These are phyloP conservation scores for Neoboletus magnificus DNA, from an alignment of 768 basidiomycete genomes.

Conservation along the genomic window DNA sequence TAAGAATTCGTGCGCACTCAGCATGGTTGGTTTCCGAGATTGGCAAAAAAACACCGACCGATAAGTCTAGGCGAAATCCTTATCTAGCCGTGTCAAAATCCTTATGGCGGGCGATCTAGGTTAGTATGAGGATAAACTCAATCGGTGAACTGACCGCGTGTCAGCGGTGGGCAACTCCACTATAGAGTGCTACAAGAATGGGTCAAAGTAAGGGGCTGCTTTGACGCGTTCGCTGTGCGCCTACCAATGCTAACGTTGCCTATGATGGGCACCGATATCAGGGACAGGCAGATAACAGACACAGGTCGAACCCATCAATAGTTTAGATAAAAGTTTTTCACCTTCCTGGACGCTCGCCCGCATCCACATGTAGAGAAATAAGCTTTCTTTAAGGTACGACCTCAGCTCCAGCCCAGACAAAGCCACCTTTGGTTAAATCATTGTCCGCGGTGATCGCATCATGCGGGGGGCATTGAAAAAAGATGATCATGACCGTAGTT, in stretches of 20 bases:
- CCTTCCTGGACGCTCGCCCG: neutral
- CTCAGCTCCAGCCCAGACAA: neutral
- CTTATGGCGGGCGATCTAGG: neutral
- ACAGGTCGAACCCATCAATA: neutral
- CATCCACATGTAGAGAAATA: neutral
- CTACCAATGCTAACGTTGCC: neutral
- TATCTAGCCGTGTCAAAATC: conserved; percentile 13
- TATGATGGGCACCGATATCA: neutral
- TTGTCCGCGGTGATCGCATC: neutral
- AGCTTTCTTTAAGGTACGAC: neutral
- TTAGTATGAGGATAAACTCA: neutral
- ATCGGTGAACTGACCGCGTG: neutral
- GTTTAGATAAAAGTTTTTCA: neutral
- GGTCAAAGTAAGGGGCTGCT: neutral
- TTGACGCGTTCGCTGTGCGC: neutral
- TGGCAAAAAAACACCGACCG: neutral
- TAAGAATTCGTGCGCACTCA: conserved; percentile 11
- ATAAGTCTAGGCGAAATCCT: conserved; percentile 7
- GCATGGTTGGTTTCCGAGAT: conserved; percentile 1
- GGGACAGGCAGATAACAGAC: neutral
- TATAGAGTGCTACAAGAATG: neutral
- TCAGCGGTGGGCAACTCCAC: neutral
- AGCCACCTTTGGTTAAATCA: neutral
- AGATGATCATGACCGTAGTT: neutral
- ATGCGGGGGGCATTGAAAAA: neutral